Base-by-base conservation (phyloP, 1,139 yeast genomes). In the Diutina sp. region DNA sequence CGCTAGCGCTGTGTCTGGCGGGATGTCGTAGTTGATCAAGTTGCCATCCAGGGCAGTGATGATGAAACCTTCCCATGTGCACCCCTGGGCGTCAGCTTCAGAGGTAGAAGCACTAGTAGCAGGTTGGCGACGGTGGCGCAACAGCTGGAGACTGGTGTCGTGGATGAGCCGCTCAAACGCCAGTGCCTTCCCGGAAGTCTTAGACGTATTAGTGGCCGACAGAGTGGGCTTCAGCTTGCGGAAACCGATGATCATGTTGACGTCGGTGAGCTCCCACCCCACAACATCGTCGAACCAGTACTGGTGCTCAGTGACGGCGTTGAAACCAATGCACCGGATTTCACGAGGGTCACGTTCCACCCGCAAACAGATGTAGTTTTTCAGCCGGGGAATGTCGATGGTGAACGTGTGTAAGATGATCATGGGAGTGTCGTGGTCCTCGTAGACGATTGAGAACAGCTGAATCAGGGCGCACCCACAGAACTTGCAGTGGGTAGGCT, bases 321-420 rank as follows among this genome's bases (percentile, higher is more conserved):
- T 88, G 65, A 89, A 87, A 50, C 96, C 96, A 51, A 86, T 75
- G 70, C 97, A 90, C 72, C 96, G 79, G 51, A 89, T 87, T 71
- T 90, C 97, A 65, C 96, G 78, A 1, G 93, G 90, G 69, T 90
- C 96, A 78, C 97, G 85, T 69, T 90, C 96, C 46, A 87, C 95
- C 69, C 96, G 82, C 57, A 89, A 71, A 69, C 97, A 90, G 55
- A 90, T 90, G 63, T 82, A 85, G 60, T 82, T 86, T 63, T 87
- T 87, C 4, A 95, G 90, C 59, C 85, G 76, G 64, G 86, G 87
- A 44, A 64, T 66, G 59, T 85, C 89, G 56, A 85, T 81, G 55
- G 79, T 80, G 64, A 83, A 83, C 0, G 95, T 85, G 64, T 89
- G 96, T 68, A 87, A 73, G 7, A 86, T 83, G 55, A 89, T 72